Base-by-base conservation (phyloP, 139 green algal species). In the Micractinium sp. region DNA sequence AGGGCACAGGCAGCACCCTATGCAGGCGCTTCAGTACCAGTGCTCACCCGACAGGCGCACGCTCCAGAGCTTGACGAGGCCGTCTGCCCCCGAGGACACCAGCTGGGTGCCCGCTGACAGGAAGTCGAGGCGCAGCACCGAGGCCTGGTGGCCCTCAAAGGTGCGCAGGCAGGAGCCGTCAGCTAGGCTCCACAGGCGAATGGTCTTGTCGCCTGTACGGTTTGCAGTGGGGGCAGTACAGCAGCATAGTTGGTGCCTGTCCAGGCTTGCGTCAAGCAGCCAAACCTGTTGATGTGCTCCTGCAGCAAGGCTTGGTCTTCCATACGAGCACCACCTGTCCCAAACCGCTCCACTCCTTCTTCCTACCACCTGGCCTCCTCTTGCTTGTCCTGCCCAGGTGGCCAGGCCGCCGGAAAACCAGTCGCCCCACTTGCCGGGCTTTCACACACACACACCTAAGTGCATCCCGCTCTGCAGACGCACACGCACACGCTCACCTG, bases 21-120 rank as follows among this genome's bases (percentile, higher is more conserved):
- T 56, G 47, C 47, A 56, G 5, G 47, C 47, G 9, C 47, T 9
- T 9, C 9, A 9, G 47, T 20, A 14, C 3, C 29, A 18, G 3
- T 5, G 20, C 82, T 16, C 39, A 80, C 83, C 83, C 14, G 83
- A 87, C 38, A 87, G 29, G 53, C 90, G 87, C 71, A 98, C 90
- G 76, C 90, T 91, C 98, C 98, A 99, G 56, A 99, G 93, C 93
- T 99, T 99, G 23, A 99, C 53, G 85, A 99, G 93, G 12, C 98
- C 98, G 91, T 99, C 98, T 60, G 95, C 97, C 36, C 97, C 97
- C 29, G 89, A 82, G 12, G 93, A 96, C 38, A 98, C n/a, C 31
- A 99, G 61, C 93, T 98, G 94, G 9, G 93, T 96, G 36, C 97
- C 97, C 9, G 89, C 93, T 2, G 94, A 96, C 12, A 98, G 23